These are phyloP conservation scores for Neurospora discreta DNA, from an alignment of 495 filamentous ascomycete genomes.

Conservation along the genomic window DNA sequence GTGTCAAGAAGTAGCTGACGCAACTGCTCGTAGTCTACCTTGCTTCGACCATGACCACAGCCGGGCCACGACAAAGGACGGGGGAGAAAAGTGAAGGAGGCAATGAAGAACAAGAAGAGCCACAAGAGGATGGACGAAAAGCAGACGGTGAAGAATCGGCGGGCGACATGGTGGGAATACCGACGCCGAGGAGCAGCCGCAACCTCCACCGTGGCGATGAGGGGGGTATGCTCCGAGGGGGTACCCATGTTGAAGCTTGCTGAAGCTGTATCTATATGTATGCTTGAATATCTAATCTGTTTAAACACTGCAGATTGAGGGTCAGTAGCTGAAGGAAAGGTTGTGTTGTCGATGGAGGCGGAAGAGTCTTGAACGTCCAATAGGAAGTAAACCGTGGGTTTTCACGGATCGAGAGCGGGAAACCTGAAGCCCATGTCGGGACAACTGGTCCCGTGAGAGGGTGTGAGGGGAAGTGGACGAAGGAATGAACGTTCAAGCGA, in stretches of 20 bases:
- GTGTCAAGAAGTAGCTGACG: constrained; percentile 58
- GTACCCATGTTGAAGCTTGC: background rate
- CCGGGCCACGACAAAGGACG: constrained; percentile 32
- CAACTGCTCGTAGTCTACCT: constrained; percentile 52
- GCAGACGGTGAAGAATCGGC: constrained; percentile 60
- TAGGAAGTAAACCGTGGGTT: background rate
- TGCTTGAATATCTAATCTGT: background rate
- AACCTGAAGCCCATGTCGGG: background rate
- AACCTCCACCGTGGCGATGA: constrained; percentile 47
- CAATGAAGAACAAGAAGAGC: constrained; percentile 49
- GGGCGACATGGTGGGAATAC: constrained; percentile 57
- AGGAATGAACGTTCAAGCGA: background rate
- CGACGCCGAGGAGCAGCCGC: constrained; percentile 39
- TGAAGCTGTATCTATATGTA: background rate
- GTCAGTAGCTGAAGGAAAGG: background rate
- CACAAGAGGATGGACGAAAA: constrained; percentile 44
- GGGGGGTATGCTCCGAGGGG: constrained; percentile 47
- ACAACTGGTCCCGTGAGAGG: background rate
- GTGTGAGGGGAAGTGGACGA: background rate
- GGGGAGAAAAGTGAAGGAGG: constrained; percentile 36
- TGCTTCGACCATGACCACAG: constrained; percentile 19
- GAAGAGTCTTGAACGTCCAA: background rate
- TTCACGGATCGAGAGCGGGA: background rate
- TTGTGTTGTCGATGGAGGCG: background rate
- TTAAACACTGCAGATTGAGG: background rate